Percentiles rank a stretch among this genome's conserved stretches.
phyloP scores from a whole-genome alignment of 345 rosid species.

The Acer yangbiense region DNA sequence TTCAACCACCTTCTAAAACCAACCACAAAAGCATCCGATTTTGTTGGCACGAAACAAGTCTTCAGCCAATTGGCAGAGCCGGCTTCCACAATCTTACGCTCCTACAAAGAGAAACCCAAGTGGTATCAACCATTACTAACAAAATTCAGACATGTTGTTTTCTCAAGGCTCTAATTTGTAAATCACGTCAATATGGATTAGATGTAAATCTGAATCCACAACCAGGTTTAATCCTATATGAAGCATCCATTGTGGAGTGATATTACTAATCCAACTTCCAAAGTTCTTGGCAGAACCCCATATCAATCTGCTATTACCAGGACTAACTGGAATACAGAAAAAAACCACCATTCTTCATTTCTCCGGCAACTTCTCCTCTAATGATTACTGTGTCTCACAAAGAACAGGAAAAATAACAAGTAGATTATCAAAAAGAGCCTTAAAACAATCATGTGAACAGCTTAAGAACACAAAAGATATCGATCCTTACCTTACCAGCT shows the following conservation, averaged over 20 bases:
- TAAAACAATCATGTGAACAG: background rate
- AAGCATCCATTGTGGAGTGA: constrained; percentile 83
- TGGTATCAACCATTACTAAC: background rate
- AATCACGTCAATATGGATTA: constrained; percentile 77
- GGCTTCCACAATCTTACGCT: constrained; percentile 29
- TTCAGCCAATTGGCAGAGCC: constrained; percentile 79
- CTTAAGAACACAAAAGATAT: background rate
- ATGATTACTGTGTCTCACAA: background rate
- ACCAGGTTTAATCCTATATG: constrained; percentile 73
- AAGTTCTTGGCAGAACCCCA: constrained; percentile 81
- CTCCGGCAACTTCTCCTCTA: constrained; percentile 28
- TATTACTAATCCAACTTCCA: constrained; percentile 59
- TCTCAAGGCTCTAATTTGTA: background rate
- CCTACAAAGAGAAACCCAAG: background rate
- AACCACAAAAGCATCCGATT: constrained; percentile 71
- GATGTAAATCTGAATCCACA: constrained; percentile 83
- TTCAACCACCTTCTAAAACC: constrained; percentile 79
- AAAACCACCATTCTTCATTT: constrained; percentile 46
- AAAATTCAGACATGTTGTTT: background rate
- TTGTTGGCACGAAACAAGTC: constrained; percentile 77
- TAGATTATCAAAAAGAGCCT: background rate
- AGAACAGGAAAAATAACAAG: background rate
- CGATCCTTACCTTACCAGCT: constrained; percentile 38
- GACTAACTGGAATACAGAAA: constrained; percentile 81
- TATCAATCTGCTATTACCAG: constrained; percentile 83